These are phyloP conservation scores for Agaricales sp. DNA, from an alignment of 1,284 basidiomycete genomes.

Conservation along the genomic window DNA sequence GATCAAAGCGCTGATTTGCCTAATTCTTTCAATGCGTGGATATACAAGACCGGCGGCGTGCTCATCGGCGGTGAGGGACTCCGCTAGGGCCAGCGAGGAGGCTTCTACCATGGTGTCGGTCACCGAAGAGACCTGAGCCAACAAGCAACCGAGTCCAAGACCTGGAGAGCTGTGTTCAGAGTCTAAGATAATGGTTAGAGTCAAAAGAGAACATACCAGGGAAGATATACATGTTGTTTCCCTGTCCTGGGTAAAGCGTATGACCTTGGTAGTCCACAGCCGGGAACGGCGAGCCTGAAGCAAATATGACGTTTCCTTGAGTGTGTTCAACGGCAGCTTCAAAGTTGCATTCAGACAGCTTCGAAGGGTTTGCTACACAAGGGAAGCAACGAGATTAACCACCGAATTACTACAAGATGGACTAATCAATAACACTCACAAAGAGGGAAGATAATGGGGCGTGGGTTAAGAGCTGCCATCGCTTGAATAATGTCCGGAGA, in stretches of 20 bases:
- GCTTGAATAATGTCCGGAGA: slow-evolving; percentile 62
- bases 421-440: slow-evolving; percentile 31
- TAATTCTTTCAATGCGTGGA: slow-evolving; percentile 64
- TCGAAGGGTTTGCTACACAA: slow-evolving; percentile 78
- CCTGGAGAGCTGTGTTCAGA: slow-evolving; percentile 30
- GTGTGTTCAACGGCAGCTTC: slow-evolving; percentile 76
- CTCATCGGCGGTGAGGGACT: slow-evolving; percentile 71
- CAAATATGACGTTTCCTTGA: slow-evolving; percentile 72
- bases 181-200: slow-evolving; percentile 12
- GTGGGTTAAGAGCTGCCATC: slow-evolving; percentile 80
- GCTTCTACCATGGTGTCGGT: slow-evolving; percentile 80
- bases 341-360: slow-evolving; percentile 80
- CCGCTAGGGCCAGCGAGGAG: slow-evolving; percentile 66
- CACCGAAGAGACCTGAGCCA: slow-evolving; percentile 54
- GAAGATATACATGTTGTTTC: slow-evolving; percentile 85
- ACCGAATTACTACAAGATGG: not conserved
- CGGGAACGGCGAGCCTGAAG: slow-evolving; percentile 86
- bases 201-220: slow-evolving; percentile 32
- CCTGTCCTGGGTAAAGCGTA: slow-evolving; percentile 76
- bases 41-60: slow-evolving; percentile 56
- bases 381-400: no score
- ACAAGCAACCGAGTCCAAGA: slow-evolving; percentile 73
- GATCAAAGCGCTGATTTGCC: slow-evolving; percentile 61
- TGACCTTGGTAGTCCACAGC: slow-evolving; percentile 48
- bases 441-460: slow-evolving; percentile 94